Evolutionary conservation across 2,329 filamentous ascomycete genomes (phyloP).

Genomic region (Verticillium albo-atrum): DNA sequence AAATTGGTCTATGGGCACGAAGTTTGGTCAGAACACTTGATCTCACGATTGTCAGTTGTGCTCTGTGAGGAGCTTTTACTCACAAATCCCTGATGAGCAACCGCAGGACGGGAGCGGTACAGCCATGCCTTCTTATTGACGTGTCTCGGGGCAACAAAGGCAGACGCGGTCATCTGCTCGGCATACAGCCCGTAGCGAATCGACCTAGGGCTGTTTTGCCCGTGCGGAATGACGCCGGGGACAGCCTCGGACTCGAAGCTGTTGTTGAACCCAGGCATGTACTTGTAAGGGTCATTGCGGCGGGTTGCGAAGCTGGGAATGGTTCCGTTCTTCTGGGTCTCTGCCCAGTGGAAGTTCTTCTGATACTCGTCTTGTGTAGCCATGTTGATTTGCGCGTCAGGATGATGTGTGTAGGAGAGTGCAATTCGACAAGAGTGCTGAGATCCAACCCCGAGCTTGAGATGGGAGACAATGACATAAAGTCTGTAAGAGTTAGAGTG

Average conservation of each 20-base stretch:
- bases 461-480: too few relatives aligned
- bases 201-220: constrained; percentile 38
- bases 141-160: constrained; percentile 23
- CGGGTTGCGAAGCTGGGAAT: constrained; percentile 47
- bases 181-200: constrained; percentile 31
- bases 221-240: constrained; percentile 38
- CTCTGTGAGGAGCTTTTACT: constrained; percentile 24
- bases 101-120: constrained; percentile 21
- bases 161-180: constrained; percentile 37
- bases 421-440: too few relatives aligned
- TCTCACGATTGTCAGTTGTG: too few relatives aligned
- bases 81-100: constrained; percentile 20
- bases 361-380: constrained; percentile 34
- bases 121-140: constrained; percentile 26
- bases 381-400: too few relatives aligned
- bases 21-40: too few relatives aligned
- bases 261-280: constrained; percentile 53
- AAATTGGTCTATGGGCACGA: constrained; percentile 34
- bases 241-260: constrained; percentile 39
- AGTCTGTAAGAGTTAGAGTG: too few relatives aligned
- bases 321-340: constrained; percentile 52
- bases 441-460: too few relatives aligned
- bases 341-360: constrained; percentile 52
- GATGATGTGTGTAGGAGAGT: too few relatives aligned
- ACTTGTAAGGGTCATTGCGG: constrained; percentile 40